Evolutionary conservation across 2,329 filamentous ascomycete species (phyloP).

Genomic region (Fonsecaea monophora): DNA sequence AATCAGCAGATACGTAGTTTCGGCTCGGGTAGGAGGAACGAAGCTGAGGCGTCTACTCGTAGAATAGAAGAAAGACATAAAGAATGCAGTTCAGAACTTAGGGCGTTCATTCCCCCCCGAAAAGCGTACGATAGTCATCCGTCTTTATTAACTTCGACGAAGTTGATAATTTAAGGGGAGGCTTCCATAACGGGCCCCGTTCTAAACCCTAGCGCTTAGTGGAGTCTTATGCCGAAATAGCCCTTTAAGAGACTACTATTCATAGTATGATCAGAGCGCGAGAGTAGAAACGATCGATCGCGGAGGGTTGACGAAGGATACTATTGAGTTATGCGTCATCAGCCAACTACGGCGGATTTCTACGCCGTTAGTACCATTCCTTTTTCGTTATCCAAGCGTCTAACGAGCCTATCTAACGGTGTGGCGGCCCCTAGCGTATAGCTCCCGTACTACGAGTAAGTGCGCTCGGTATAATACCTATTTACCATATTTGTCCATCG

Average conservation of each 20-base stretch:
- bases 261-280: conserved; percentile 12
- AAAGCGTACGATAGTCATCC: not conserved
- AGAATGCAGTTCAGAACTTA: not conserved
- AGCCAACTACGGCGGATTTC: conserved; percentile 12
- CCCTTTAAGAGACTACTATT: conserved; percentile 8
- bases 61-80: not conserved
- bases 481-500: not conserved
- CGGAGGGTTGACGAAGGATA: conserved; percentile 6
- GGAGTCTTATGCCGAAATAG: not conserved
- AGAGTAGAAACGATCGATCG: conserved; percentile 12
- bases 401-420: not conserved
- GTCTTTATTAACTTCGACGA: not conserved
- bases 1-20: not conserved
- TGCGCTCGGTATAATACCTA: not conserved
- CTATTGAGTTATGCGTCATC: conserved; percentile 13
- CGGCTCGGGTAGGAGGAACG: not conserved
- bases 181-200: not conserved
- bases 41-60: not conserved
- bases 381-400: not conserved
- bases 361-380: not conserved
- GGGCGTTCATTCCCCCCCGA: not conserved
- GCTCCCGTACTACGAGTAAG: not conserved
- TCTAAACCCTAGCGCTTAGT: not conserved
- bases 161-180: not conserved
- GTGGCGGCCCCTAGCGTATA: not conserved